These are phyloP conservation scores for Gossypium anomalum DNA, from an alignment of 345 rosid genomes.

Conservation along the genomic window DNA sequence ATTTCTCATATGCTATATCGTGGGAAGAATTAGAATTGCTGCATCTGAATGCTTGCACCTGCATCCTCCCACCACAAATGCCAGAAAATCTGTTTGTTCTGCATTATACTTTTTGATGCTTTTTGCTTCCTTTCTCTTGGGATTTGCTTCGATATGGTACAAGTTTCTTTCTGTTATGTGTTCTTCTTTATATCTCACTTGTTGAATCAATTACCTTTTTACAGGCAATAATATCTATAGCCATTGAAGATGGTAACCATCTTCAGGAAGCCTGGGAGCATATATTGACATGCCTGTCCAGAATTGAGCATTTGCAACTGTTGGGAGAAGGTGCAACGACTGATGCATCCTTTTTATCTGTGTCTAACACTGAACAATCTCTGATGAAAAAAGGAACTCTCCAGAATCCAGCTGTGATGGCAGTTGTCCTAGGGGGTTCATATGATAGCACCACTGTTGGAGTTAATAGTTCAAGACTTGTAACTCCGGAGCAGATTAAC, in stretches of 20 bases:
- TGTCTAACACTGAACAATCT: conserved; percentile 65
- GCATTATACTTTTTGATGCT: neutral
- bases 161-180: conserved; percentile 1
- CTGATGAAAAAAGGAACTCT: conserved; percentile 81
- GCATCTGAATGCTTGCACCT: conserved; percentile 8
- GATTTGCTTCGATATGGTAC: neutral
- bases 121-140: conserved; percentile 3
- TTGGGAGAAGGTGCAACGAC: conserved; percentile 96
- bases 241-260: conserved; percentile 92
- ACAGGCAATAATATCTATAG: conserved; percentile 91
- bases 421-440: conserved; percentile 96
- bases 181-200: conserved; percentile 8
- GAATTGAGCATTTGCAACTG: conserved; percentile 94
- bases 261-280: conserved; percentile 99
- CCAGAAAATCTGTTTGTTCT: neutral
- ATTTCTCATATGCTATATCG: conserved; percentile 5
- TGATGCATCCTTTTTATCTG: conserved; percentile 78
- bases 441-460: conserved; percentile 79
- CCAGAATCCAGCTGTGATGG: conserved; percentile 93
- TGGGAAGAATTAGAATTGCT: conserved; percentile 10
- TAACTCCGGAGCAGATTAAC: conserved; percentile 71
- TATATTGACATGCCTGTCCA: conserved; percentile 88
- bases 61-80: neutral
- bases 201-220: conserved; percentile 13
- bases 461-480: conserved; percentile 56